phyloP scores from a whole-genome alignment of 2,329 filamentous ascomycete genomes.

The Pseudocercospora ulei region DNA sequence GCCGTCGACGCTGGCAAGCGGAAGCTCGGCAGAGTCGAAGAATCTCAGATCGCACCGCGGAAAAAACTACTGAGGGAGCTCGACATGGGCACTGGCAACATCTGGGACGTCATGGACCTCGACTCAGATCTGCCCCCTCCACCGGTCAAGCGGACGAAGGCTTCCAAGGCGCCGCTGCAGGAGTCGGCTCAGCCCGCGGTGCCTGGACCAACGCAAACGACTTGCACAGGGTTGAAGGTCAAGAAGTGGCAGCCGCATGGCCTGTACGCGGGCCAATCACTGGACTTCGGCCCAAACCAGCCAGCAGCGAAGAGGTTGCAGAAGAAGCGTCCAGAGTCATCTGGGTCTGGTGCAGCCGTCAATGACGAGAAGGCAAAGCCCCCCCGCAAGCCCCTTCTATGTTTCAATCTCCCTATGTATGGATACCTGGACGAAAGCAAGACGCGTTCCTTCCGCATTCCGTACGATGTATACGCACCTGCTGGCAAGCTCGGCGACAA shows the following conservation, averaged over 20 bases:
- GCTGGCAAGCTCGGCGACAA: constrained; percentile 73
- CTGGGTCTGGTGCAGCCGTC: constrained; percentile 15
- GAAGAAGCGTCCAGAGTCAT: constrained; percentile 31
- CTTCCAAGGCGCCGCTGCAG: constrained; percentile 18
- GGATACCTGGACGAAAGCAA: constrained; percentile 47
- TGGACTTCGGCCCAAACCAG: constrained; percentile 36
- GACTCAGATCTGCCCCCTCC: constrained; percentile 21
- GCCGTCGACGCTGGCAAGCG: constrained; percentile 35
- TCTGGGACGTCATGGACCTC: constrained; percentile 32
- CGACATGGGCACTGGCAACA: constrained; percentile 29
- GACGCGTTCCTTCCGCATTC: constrained; percentile 68
- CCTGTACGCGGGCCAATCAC: constrained; percentile 73
- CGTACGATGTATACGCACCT: constrained; percentile 81
- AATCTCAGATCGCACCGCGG: constrained; percentile 21
- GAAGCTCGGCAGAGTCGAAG: constrained; percentile 28
- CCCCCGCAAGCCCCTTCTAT: constrained; percentile 44
- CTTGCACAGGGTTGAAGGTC: constrained; percentile 37
- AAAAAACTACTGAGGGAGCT: constrained; percentile 30
- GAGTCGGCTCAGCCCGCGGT: constrained; percentile 23
- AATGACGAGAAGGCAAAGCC: constrained; percentile 45
- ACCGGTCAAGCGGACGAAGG: constrained; percentile 28
- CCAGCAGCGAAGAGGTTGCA: constrained; percentile 41
- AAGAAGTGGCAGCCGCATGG: constrained; percentile 78
- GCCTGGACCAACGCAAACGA: constrained; percentile 27
- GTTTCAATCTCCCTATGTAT: constrained; percentile 34